Conservation (phyloP, 2,329 filamentous ascomycete species). For the Pseudogymnoascus sp. region DNA sequence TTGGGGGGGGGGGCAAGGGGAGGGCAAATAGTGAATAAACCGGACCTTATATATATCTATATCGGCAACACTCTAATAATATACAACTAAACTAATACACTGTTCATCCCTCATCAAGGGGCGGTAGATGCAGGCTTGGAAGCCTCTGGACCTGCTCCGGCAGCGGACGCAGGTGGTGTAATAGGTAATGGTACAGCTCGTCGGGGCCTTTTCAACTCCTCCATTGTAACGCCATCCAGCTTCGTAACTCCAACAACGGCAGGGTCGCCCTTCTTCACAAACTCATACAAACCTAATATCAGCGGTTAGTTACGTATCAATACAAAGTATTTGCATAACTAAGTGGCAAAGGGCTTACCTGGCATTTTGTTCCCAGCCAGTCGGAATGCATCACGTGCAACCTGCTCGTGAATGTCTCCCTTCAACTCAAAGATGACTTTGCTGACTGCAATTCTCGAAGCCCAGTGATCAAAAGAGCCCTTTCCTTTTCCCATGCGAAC, state of each 20-base stretch:
- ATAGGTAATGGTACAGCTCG: slow-evolving; percentile 46
- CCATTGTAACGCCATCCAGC: slow-evolving; percentile 71
- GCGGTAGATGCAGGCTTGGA: neutral
- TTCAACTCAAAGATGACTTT: slow-evolving; percentile 89
- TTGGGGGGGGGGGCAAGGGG: too few relatives aligned
- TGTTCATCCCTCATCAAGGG: neutral
- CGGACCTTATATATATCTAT: neutral
- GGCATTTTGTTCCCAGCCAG: slow-evolving; percentile 92
- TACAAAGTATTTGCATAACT: neutral
- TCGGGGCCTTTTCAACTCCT: slow-evolving; percentile 74
- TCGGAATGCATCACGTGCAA: slow-evolving; percentile 87
- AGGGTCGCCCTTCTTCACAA: slow-evolving; percentile 85
- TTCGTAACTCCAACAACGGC: slow-evolving; percentile 91
- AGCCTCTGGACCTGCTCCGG: neutral
- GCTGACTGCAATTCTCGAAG: slow-evolving; percentile 79
- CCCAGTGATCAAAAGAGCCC: slow-evolving; percentile 95
- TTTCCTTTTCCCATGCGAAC: slow-evolving; percentile 99
- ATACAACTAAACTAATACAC: slow-evolving; percentile 7
- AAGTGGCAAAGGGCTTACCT: slow-evolving; percentile 49
- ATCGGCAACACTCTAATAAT: neutral
- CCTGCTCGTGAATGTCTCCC: slow-evolving; percentile 87
- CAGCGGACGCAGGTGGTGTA: neutral
- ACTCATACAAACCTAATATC: slow-evolving; percentile 68
- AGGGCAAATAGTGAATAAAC: neutral
- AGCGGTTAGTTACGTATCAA: neutral